These are phyloP conservation scores for Xylaria sp. DNA, from an alignment of 2,329 filamentous ascomycete species.

Conservation along the genomic window DNA sequence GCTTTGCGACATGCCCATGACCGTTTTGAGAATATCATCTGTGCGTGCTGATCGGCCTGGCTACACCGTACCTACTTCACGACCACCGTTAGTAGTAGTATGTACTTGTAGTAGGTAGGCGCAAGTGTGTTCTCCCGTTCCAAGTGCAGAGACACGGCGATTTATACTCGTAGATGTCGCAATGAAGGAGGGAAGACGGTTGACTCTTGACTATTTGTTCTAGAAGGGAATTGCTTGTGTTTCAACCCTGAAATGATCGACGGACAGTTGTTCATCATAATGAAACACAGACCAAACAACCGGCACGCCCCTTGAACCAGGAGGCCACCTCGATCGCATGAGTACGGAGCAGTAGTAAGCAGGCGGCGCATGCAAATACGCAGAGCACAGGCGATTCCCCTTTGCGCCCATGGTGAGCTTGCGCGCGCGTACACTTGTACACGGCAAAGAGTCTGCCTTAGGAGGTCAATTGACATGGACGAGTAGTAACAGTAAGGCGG, in stretches of 20 bases:
- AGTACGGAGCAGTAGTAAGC: neutral
- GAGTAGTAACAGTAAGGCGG: too few relatives aligned
- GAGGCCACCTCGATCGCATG: neutral
- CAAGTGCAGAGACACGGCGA: neutral
- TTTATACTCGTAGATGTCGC: neutral
- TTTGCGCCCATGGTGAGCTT: neutral
- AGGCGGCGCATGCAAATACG: neutral
- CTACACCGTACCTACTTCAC: neutral
- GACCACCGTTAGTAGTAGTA: neutral
- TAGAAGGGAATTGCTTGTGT: neutral
- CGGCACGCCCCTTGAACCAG: neutral
- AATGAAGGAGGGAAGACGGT: neutral
- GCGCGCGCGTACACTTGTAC: slow-evolving; percentile 6
- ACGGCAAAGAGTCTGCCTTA: neutral
- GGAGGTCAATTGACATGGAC: neutral
- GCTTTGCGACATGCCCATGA: slow-evolving; percentile 3
- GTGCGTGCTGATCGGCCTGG: slow-evolving; percentile 17
- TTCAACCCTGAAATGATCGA: neutral
- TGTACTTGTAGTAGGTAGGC: too few relatives aligned
- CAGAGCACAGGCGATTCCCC: neutral
- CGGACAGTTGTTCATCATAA: neutral
- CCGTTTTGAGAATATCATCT: neutral
- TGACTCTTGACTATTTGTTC: neutral
- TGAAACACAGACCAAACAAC: neutral
- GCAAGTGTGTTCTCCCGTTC: neutral